Evolutionary conservation across 1,284 basidiomycete genomes (phyloP), one percentile per base, ranked within the genome.

Genomic region (Thecaphora frezii): DNA sequence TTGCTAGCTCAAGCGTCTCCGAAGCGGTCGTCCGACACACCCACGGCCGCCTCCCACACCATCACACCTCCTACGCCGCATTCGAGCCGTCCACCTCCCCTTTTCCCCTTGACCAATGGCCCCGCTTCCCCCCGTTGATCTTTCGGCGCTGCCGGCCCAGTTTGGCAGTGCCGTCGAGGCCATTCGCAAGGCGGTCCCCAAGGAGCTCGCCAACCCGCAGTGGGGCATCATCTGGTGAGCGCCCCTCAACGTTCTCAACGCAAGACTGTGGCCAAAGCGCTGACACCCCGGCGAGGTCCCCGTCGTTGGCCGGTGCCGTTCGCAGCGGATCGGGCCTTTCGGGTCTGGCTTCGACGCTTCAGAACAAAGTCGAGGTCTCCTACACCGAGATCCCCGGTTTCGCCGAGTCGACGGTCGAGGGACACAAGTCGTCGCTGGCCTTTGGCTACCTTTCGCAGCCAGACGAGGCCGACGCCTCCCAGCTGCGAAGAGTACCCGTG

Each of bases 371-470:
- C 3, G 58, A 69, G 28, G 58, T 74, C 0, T 55, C 66, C 0
- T 74, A 74, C 51, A 51, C 52, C 19, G 45, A 51, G 1, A 72
- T 74, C 38, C 69, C 71, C 1, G 70, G 67, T 7, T 69, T 74
- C 28, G 46, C 64, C 2, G 43, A 51, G 44, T 49, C 28, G 13
- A 51, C 71, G 86, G 90, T 91, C 12, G 80, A 79, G 23, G 90
- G 90, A 21, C 90, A 92, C 71, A 85, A 85, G 77, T 89, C 88
- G 55, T 79, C 83, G 9, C 82, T 92, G 19, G 89, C 88, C 0
- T 91, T 92, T 79, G 90, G 90, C 4, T 79, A 86, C 37, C 81
- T 91, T 63, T 19, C 42, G 2, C 33, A 36, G 33, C 7, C 33
- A 3, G 33, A 36, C 33, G 33, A 36, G 33, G 86, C 25, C 3